These are phyloP conservation scores for Kalmusia sp. DNA, from an alignment of 2,329 filamentous ascomycete species.

Conservation along the genomic window DNA sequence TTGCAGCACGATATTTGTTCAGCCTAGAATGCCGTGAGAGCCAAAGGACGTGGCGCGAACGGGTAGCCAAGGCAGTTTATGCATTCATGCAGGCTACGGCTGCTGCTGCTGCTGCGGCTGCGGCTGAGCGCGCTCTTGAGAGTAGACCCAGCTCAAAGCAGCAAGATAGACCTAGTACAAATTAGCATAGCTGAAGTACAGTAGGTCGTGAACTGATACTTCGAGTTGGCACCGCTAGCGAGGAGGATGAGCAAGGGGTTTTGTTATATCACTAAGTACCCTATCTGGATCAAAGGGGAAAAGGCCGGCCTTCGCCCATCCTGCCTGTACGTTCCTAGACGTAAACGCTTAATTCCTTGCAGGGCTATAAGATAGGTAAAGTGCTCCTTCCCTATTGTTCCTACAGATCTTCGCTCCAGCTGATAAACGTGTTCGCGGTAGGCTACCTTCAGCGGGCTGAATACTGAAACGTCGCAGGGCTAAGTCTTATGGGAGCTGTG, in stretches of 20 bases:
- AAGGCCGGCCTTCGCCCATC: constrained; percentile 24
- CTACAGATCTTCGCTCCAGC: not conserved
- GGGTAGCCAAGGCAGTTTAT: too few relatives aligned
- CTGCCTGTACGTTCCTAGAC: constrained; percentile 33
- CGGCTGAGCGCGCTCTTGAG: too few relatives aligned
- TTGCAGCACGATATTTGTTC: too few relatives aligned
- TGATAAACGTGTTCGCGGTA: not conserved
- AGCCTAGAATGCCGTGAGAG: too few relatives aligned
- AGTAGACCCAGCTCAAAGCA: too few relatives aligned
- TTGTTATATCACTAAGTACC: constrained; percentile 31
- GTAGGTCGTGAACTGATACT: too few relatives aligned
- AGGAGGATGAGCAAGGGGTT: constrained; percentile 20
- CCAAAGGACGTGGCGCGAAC: too few relatives aligned
- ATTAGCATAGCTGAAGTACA: too few relatives aligned
- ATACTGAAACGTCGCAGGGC: not conserved
- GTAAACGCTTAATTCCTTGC: constrained; percentile 24
- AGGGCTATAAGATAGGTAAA: constrained; percentile 7
- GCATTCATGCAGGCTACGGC: too few relatives aligned
- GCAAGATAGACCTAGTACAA: too few relatives aligned
- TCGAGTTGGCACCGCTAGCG: too few relatives aligned
- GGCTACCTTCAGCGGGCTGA: not conserved
- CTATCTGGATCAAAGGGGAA: constrained; percentile 33
- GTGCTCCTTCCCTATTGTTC: constrained; percentile 1
- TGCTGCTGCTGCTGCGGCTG: too few relatives aligned
- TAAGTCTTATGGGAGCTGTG: not conserved